Evolutionary conservation across 2,329 filamentous ascomycete genomes (phyloP), one percentile per base, ranked within the genome.

Genomic region (Botryosphaeria agaves): DNA sequence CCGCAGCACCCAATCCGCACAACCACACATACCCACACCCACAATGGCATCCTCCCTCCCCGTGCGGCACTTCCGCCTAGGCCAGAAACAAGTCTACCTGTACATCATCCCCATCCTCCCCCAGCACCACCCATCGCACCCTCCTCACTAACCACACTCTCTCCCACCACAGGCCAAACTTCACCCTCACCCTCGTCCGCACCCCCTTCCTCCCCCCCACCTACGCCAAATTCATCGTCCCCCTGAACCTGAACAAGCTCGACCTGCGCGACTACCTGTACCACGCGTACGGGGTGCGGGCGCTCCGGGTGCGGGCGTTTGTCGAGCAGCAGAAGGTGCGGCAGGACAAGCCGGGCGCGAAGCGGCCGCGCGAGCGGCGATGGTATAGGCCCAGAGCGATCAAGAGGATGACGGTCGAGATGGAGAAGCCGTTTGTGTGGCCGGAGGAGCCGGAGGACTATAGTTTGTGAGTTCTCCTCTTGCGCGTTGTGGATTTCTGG

Each of bases 341-440:
- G 34, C 68, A 69, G 39, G 58, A 61, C 36, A 49, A 53, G 26
- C 47, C 49, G 40, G 31, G 46, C 46, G 42, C 44, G 41, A 49
- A 37, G 54, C 42, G 51, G 51, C 48, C 48, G 48, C 52, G 35
- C 38, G 45, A 62, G 55, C 45, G 66, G 36, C 64, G 65, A 37
- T 73, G 72, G 62, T 76, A 72, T 53, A 71, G 87, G 15, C 78
- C 80, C 16, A 64, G 69, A 39, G 61, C 73, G 29, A 67, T 75
- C 46, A 98, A 98, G 69, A 79, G 76, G 54, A 98, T 98, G 89
- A 92, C 79, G 25, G 82, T 91, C 26, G 81, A 94, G 63, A 69
- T 98, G 60, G 71, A 67, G 37, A 62, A 76, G 60, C 82, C 85
- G 4, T 98, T 98, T 59, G 72, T 80, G 33, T 95, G 82, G 78